These are phyloP conservation scores for Nepenthes gracilis DNA, from an alignment of 148 eudicot species.

Conservation along the genomic window DNA sequence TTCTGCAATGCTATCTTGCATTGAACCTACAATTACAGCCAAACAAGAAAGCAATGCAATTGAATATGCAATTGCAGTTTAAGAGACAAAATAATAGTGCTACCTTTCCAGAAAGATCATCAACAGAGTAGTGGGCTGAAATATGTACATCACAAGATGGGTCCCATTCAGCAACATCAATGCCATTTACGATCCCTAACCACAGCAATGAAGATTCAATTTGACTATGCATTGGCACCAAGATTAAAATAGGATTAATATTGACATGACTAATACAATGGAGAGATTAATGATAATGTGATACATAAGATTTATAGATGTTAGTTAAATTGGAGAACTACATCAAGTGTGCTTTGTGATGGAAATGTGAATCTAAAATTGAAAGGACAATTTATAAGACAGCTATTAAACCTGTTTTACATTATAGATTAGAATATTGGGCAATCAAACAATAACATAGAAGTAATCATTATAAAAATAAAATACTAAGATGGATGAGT, in stretches of 20 bases:
- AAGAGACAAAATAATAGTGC: not conserved
- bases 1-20: conserved; percentile 75
- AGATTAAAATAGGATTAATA: not conserved
- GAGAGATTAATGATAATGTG: no score
- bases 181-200: conserved; percentile 85
- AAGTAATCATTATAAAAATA: no score
- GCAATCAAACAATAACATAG: no score
- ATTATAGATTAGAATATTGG: no score
- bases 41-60: not conserved
- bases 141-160: conserved; percentile 70
- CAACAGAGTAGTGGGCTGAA: conserved; percentile 51
- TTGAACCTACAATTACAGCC: conserved; percentile 33
- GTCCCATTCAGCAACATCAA: conserved; percentile 65
- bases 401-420: no score
- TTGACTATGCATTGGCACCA: not conserved
- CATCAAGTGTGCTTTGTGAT: no score
- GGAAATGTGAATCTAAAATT: no score
- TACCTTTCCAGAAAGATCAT: conserved; percentile 96
- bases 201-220: not conserved
- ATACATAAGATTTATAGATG: no score
- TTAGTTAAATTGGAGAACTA: no score
- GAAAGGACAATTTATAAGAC: no score
- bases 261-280: not conserved
- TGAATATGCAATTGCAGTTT: not conserved
- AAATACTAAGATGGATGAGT: no score